phyloP scores from a whole-genome alignment of 805 yeast species.

The Kodamaea nitidulidarum region DNA sequence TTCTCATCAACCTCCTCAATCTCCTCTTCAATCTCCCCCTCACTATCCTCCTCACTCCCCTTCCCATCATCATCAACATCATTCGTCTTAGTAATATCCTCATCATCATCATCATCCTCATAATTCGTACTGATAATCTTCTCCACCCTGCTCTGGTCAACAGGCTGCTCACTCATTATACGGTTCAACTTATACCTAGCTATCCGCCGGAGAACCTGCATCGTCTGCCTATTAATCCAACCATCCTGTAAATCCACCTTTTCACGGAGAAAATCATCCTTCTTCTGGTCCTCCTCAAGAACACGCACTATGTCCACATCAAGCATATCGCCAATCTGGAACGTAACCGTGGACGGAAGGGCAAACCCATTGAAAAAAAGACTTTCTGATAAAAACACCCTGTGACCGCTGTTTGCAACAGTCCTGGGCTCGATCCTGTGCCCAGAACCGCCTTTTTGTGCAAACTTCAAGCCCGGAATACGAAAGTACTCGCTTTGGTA shows the following conservation, averaged over 20 bases:
- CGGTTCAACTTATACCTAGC: slow-evolving; percentile 68
- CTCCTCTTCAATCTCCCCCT: slow-evolving; percentile 19
- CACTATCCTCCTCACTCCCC: slow-evolving; percentile 17
- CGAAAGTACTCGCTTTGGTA: slow-evolving; percentile 88
- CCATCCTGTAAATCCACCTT: slow-evolving; percentile 60
- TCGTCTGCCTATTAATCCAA: slow-evolving; percentile 66
- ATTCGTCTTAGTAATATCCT: slow-evolving; percentile 19
- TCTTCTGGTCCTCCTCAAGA: slow-evolving; percentile 32
- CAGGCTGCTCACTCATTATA: slow-evolving; percentile 47
- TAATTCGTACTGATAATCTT: slow-evolving; percentile 42
- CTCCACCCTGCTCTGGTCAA: slow-evolving; percentile 40
- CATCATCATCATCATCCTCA: slow-evolving; percentile 20
- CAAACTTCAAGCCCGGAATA: slow-evolving; percentile 31
- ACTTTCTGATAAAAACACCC: slow-evolving; percentile 17
- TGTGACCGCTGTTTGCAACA: slow-evolving; percentile 7
- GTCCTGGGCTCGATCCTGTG: slow-evolving; percentile 27
- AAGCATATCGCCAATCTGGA: slow-evolving; percentile 74
- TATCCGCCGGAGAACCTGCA: slow-evolving; percentile 63
- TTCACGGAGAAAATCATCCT: slow-evolving; percentile 30
- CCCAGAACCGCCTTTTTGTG: neutral
- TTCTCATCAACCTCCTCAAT: slow-evolving; percentile 17
- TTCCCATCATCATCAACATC: slow-evolving; percentile 18
- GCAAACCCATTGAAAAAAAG: slow-evolving; percentile 69
- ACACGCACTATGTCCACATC: slow-evolving; percentile 57
- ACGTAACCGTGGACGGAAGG: slow-evolving; percentile 64